A percentile compares a stretch with the other conserved stretches of the same genome.
Evolutionary conservation across 148 eudicot genomes (phyloP).

Genomic region (Vaccinium macrocarpon): DNA sequence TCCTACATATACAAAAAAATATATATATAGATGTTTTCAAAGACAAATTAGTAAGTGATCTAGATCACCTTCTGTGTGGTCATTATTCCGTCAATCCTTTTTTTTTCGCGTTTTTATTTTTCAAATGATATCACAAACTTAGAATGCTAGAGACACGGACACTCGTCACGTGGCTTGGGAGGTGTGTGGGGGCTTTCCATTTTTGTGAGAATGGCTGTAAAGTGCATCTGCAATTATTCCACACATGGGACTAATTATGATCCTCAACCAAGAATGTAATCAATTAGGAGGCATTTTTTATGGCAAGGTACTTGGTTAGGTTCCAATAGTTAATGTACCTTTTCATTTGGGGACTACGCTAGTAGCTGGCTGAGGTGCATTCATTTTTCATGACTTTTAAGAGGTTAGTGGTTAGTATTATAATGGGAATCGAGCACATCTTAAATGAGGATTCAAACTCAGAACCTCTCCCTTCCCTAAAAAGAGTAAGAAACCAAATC

Average conservation of each 20-base stretch:
- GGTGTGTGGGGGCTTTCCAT: neutral
- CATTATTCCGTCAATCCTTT: neutral
- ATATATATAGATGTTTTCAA: neutral
- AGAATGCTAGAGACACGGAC: neutral
- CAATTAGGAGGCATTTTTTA: neutral
- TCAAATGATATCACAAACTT: too few relatives aligned
- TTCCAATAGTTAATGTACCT: neutral
- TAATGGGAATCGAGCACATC: too few relatives aligned
- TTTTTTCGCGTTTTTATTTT: neutral
- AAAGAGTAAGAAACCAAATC: too few relatives aligned
- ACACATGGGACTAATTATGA: neutral
- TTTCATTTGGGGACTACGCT: neutral
- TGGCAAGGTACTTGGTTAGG: conserved; percentile 4
- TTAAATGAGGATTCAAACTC: too few relatives aligned
- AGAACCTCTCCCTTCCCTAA: too few relatives aligned
- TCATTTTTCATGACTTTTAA: neutral
- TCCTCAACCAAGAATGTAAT: neutral
- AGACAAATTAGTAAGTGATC: neutral
- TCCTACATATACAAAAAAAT: too few relatives aligned
- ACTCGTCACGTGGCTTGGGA: neutral
- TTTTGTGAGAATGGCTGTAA: neutral
- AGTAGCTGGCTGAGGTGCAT: neutral
- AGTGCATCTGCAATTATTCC: neutral
- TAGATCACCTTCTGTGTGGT: neutral
- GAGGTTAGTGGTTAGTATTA: too few relatives aligned